A percentile compares a stretch with the other conserved stretches of the same genome.
Evolutionary conservation across 2,329 filamentous ascomycete species (phyloP).

Genomic region (Aspergillus cejpii): DNA sequence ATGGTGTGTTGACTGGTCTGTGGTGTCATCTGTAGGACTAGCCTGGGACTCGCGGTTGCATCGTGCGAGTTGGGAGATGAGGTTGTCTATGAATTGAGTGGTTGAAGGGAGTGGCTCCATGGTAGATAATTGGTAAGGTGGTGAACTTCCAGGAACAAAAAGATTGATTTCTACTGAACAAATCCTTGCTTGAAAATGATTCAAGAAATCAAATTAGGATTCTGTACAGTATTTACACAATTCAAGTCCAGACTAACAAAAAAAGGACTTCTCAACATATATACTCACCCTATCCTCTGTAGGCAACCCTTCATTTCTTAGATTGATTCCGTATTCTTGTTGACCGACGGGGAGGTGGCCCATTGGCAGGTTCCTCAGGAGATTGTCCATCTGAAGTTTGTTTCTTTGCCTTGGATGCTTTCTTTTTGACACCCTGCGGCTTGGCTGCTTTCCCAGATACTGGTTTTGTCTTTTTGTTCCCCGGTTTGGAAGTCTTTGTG

Average conservation of each 20-base stretch:
- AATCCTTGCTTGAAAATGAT: background rate
- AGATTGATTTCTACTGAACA: background rate
- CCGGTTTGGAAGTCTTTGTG: background rate
- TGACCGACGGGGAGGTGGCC: background rate
- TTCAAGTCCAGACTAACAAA: too few species aligned
- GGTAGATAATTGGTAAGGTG: too few species aligned
- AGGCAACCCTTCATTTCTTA: background rate
- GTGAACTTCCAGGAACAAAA: too few species aligned
- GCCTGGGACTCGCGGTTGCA: conserved; percentile 2
- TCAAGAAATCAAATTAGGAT: too few species aligned
- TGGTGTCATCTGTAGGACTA: background rate
- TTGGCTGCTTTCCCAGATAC: background rate
- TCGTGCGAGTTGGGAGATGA: conserved; percentile 19
- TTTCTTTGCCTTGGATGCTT: background rate
- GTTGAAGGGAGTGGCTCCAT: conserved; percentile 3
- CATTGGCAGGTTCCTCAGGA: too few species aligned
- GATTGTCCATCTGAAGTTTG: too few species aligned
- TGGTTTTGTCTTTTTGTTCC: background rate
- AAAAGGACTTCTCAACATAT: background rate
- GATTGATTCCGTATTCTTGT: background rate
- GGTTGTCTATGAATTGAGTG: conserved; percentile 19
- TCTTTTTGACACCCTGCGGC: background rate
- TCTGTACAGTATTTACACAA: too few species aligned
- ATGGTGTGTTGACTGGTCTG: conserved; percentile 6
- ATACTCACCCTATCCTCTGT: background rate